These are phyloP conservation scores for Coleophoma cylindrospora DNA, from an alignment of 2,329 filamentous ascomycete species.

Conservation along the genomic window DNA sequence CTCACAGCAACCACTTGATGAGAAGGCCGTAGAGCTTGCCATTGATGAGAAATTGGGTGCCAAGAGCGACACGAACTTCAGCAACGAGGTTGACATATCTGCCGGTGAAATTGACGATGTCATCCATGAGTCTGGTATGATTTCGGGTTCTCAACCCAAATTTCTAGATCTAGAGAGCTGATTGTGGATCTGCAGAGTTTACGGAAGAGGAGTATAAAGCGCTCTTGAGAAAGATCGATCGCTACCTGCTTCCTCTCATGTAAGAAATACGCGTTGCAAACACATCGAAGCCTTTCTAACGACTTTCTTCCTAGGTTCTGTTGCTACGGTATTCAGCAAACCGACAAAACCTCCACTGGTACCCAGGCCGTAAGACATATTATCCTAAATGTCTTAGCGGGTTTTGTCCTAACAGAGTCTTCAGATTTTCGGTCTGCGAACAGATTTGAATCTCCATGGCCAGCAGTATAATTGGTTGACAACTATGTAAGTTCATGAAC, in stretches of 20 bases:
- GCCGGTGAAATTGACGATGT: constrained; percentile 5
- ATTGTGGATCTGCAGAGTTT: constrained; percentile 15
- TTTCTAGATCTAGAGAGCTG: neutral
- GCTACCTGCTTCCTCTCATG: constrained; percentile 41
- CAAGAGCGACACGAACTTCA: too few species aligned
- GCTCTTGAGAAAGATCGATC: constrained; percentile 37
- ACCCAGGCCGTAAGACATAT: constrained; percentile 31
- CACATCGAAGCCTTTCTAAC: too few species aligned
- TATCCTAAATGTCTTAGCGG: too few species aligned
- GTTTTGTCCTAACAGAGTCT: too few species aligned
- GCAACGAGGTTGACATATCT: constrained; percentile 4
- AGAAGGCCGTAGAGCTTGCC: too few species aligned
- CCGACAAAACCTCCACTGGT: constrained; percentile 42
- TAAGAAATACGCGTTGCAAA: constrained; percentile 23
- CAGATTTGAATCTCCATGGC: constrained; percentile 38
- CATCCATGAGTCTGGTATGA: constrained; percentile 9
- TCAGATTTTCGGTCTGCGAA: constrained; percentile 36
- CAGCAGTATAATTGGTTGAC: constrained; percentile 43
- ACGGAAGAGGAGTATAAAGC: constrained; percentile 33
- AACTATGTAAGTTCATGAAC: constrained; percentile 15
- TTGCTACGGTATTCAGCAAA: constrained; percentile 41
- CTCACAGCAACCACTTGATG: too few species aligned
- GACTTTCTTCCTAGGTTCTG: constrained; percentile 24
- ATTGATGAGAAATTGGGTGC: too few species aligned
- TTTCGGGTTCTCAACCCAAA: neutral